These are phyloP conservation scores for Pseudogymnoascus sp. DNA, from an alignment of 2,329 filamentous ascomycete species.

Conservation along the genomic window DNA sequence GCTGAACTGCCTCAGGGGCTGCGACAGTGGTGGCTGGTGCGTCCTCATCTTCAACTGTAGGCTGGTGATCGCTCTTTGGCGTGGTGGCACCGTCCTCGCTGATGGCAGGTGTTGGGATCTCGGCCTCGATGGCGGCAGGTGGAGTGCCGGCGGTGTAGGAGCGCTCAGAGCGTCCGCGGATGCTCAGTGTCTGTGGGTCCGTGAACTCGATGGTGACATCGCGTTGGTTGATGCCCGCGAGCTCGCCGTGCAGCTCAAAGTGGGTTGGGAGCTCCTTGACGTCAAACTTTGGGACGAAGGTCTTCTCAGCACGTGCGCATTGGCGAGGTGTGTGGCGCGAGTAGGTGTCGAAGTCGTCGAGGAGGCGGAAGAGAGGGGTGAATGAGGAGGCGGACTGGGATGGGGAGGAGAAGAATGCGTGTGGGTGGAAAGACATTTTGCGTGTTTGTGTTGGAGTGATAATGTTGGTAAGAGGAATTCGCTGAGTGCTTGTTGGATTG, in stretches of 20 bases:
- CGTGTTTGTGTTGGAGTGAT: slow-evolving; percentile 11
- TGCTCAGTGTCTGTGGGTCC: slow-evolving; percentile 63
- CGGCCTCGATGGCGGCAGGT: slow-evolving; percentile 26
- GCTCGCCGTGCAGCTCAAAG: slow-evolving; percentile 74
- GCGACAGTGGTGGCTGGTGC: slow-evolving; percentile 18
- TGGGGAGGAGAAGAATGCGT: not conserved
- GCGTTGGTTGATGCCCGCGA: slow-evolving; percentile 65
- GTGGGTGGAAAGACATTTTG: slow-evolving; percentile 34
- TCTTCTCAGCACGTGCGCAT: slow-evolving; percentile 14
- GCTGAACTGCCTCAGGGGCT: slow-evolving; percentile 19
- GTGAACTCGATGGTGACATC: slow-evolving; percentile 71
- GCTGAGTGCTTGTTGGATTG: not conserved
- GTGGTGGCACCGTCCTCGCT: slow-evolving; percentile 17
- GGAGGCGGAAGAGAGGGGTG: slow-evolving; percentile 53
- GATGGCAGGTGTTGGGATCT: slow-evolving; percentile 22
- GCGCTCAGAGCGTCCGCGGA: slow-evolving; percentile 62
- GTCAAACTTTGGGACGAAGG: slow-evolving; percentile 72
- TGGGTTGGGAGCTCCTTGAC: slow-evolving; percentile 59
- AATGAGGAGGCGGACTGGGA: slow-evolving; percentile 28
- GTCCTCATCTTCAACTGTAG: slow-evolving; percentile 27
- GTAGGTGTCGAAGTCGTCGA: slow-evolving; percentile 55
- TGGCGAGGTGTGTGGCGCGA: slow-evolving; percentile 26
- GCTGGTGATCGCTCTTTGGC: slow-evolving; percentile 35
- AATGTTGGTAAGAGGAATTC: not conserved
- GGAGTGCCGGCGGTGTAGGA: slow-evolving; percentile 47